Evolutionary conservation across 1,139 yeast genomes (phyloP), one percentile per base, ranked within the genome.

Genomic region (Scheffersomyces titani): DNA sequence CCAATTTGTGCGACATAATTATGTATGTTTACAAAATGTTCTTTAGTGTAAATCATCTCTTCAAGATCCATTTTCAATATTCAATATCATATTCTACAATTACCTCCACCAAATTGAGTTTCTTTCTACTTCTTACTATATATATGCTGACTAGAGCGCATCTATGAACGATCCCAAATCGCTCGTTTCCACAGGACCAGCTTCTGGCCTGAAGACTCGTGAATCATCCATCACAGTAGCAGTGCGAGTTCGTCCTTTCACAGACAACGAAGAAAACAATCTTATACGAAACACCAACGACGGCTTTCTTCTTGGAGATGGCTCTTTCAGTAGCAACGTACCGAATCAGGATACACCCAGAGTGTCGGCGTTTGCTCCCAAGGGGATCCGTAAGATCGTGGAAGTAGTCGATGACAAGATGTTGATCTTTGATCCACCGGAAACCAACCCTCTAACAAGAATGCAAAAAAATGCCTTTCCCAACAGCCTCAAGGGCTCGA

Each of bases 391-490:
- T 52, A 89, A 88, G 63, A 84, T 92, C 47, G 82, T 93, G 22
- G 86, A 90, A 57, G 96, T 91, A 30, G 94, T 91, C 3, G 97
- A 92, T 74, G 97, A 91, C 64, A 79, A 86, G 61, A 92, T 92
- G 96, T 78, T 93, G 58, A 87, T 92, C 13, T 92, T 93, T 70
- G 97, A 92, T 70, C 98, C 98, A 0, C 88, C 92, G 2, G 90
- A 87, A 54, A 79, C 85, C n/a, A 87, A 86, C 65, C 92, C 96
- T 0, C 70, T 89, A 61, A 78, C 83, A 22, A 78, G 76, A 57
- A 79, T 88, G 80, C 90, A 88, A 60, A 80, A 80, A 52, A 83
- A 83, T 54, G 85, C 86, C 1, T 80, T 88, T 57, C 85, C 88
- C 24, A 70, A 70, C 51, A 62, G 64, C 51, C 65, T 64, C 18